These are phyloP conservation scores for Penicillium brasilianum DNA, from an alignment of 2,329 filamentous ascomycete genomes.

Conservation along the genomic window DNA sequence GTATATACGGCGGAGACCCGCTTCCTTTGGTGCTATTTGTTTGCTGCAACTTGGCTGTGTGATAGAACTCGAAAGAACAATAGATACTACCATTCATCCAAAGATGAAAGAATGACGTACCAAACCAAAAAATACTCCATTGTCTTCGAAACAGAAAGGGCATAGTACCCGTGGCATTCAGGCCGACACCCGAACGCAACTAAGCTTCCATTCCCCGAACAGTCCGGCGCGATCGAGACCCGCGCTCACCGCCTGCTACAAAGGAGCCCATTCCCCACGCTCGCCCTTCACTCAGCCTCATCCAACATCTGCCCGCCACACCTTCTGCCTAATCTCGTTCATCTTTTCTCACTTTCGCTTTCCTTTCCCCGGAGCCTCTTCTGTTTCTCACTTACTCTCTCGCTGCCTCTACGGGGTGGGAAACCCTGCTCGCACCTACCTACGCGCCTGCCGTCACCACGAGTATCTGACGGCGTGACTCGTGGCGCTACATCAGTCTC, in stretches of 20 bases:
- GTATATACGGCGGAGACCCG: background rate
- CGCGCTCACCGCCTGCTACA: slow-evolving; percentile 32
- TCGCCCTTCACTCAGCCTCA: slow-evolving; percentile 29
- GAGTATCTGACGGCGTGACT: slow-evolving; percentile 20
- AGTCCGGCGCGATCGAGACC: slow-evolving; percentile 10
- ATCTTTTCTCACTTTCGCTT: slow-evolving; percentile 9
- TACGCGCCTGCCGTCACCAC: background rate
- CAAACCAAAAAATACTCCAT: background rate
- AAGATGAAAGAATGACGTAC: background rate
- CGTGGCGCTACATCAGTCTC: slow-evolving; percentile 23
- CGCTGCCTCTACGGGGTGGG: background rate
- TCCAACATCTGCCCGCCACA: slow-evolving; percentile 24
- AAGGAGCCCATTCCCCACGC: slow-evolving; percentile 25
- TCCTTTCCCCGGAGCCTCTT: slow-evolving; percentile 5
- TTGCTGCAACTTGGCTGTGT: background rate
- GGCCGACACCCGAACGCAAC: no score
- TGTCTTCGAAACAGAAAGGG: no score
- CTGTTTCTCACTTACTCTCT: background rate
- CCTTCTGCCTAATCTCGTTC: slow-evolving; percentile 25
- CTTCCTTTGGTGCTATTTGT: background rate
- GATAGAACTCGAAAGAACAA: background rate
- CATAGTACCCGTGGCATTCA: background rate
- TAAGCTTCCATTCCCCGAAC: slow-evolving; percentile 1
- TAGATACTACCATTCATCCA: background rate
- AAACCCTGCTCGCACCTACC: background rate